Evolutionary conservation across 1,139 yeast genomes (phyloP), one percentile per base, ranked within the genome.

Genomic region (Geotrichum macrosporum): DNA sequence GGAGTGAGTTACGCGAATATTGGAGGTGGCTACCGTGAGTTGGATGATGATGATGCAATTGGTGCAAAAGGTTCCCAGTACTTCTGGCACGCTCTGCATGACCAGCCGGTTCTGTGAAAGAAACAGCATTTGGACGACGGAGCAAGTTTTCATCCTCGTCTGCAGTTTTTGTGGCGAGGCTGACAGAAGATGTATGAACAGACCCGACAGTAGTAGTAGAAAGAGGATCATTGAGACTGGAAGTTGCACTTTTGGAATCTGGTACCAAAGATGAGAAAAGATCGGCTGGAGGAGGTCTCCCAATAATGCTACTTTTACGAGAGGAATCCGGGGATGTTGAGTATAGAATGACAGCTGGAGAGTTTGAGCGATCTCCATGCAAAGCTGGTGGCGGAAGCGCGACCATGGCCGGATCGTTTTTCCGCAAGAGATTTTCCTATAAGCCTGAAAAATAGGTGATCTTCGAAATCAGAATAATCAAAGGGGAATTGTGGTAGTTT

Each of bases 91-190:
- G 37, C 16, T 46, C 52, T 2, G 48, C 38, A 37, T 50, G 52
- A 5, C 50, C 44, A 24, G 38, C 44, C 3, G 52, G 52, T 35
- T 50, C 52, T 10, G 43, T 50, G 26, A 50, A 50, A 5, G 52
- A 50, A 16, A 50, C 49, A n/a, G 41, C 36, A 21, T 41, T 39
- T 1, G 48, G 44, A 10, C 48, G 19, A 6, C 48, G 48, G 9
- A 35, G 18, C 16, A 41, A 8, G 15, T 26, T 21, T 6, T 40
- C 48, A 21, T 16, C 22, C 24, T 5, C 12, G 27, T 20, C 38
- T 30, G 37, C 44, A 19, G 6, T n/a, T n/a, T 4, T n/a, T n/a
- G n/a, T n/a, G n/a, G n/a, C n/a, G n/a, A n/a, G n/a, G n/a, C n/a
- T n/a, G n/a, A n/a, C n/a, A n/a, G n/a, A n/a, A n/a, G n/a, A n/a